Evolutionary conservation across 2,329 filamentous ascomycete genomes (phyloP).

Genomic region (Colletotrichum kahawae): DNA sequence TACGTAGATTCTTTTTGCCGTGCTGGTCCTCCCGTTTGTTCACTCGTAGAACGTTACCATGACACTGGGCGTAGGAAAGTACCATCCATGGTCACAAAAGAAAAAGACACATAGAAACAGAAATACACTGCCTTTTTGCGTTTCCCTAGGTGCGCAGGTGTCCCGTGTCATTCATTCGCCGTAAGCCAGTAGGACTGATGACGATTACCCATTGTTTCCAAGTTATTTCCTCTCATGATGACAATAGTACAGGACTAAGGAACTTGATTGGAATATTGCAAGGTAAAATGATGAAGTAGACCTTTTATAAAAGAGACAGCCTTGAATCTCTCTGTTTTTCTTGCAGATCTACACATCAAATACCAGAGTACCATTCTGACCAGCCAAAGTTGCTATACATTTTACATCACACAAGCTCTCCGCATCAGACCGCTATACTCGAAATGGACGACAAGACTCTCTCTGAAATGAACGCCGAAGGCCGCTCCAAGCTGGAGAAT

Average conservation of each 20-base stretch:
- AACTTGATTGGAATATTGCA: background rate
- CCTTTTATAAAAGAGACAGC: background rate
- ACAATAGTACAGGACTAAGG: background rate
- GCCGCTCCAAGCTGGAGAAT: background rate
- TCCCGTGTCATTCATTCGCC: background rate
- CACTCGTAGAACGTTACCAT: background rate
- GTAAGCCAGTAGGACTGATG: fast-evolving
- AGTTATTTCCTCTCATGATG: fast-evolving
- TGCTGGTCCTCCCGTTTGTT: background rate
- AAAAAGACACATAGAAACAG: background rate
- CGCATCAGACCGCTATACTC: background rate
- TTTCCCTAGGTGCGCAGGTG: too few relatives aligned
- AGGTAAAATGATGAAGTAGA: background rate
- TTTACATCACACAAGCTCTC: background rate
- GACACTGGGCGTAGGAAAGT: background rate
- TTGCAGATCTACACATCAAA: background rate
- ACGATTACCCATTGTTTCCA: background rate
- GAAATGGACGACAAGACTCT: background rate
- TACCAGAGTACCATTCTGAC: background rate
- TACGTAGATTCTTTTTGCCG: background rate
- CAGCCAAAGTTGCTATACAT: background rate
- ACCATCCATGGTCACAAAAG: background rate
- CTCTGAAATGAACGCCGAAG: background rate
- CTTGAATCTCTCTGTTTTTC: background rate
- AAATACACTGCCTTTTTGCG: background rate